Conservation (phyloP, 1,284 basidiomycete species). For the Veloboletus limbatus region DNA sequence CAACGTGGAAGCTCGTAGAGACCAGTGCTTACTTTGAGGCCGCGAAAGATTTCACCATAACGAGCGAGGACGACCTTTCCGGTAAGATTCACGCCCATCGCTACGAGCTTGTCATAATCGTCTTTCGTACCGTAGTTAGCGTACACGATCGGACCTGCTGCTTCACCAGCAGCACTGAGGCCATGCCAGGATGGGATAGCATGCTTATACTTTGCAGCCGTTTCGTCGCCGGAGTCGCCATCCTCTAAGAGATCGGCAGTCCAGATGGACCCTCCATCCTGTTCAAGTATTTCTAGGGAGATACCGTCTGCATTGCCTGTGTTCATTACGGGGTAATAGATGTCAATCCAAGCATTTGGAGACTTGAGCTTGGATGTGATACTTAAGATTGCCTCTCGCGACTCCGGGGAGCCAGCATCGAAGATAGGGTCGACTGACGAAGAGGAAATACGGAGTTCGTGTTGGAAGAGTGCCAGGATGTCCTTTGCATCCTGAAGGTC, state of each 20-base stretch:
- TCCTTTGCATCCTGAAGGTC: conserved; percentile 65
- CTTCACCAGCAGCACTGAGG: conserved; percentile 62
- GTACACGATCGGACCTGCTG: conserved; percentile 70
- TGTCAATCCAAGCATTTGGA: conserved; percentile 75
- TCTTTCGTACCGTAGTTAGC: conserved; percentile 80
- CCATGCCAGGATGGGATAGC: conserved; percentile 69
- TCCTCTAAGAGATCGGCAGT: conserved; percentile 69
- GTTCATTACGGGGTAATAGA: conserved; percentile 83
- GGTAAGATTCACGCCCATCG: conserved; percentile 66
- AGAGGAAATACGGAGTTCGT: conserved; percentile 51
- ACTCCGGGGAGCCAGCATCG: conserved; percentile 60
- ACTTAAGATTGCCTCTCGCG: conserved; percentile 60
- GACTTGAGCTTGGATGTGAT: conserved; percentile 42
- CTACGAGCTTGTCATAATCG: conserved; percentile 68
- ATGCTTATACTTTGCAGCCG: conserved; percentile 58
- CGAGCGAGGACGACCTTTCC: conserved; percentile 84
- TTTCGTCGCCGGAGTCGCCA: conserved; percentile 59
- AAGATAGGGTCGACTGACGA: conserved; percentile 53
- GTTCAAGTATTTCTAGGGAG: conserved; percentile 57
- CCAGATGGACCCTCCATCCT: conserved; percentile 60
- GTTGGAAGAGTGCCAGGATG: conserved; percentile 62
- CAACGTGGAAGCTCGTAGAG: neutral
- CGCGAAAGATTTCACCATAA: conserved; percentile 82
- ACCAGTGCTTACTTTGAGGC: conserved; percentile 59
- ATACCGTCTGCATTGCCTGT: conserved; percentile 57